Percentiles rank a stretch among this genome's conserved stretches.
These are phyloP conservation scores for Colletotrichum sp. DNA, from an alignment of 2,329 filamentous ascomycete genomes.

Conservation along the genomic window DNA sequence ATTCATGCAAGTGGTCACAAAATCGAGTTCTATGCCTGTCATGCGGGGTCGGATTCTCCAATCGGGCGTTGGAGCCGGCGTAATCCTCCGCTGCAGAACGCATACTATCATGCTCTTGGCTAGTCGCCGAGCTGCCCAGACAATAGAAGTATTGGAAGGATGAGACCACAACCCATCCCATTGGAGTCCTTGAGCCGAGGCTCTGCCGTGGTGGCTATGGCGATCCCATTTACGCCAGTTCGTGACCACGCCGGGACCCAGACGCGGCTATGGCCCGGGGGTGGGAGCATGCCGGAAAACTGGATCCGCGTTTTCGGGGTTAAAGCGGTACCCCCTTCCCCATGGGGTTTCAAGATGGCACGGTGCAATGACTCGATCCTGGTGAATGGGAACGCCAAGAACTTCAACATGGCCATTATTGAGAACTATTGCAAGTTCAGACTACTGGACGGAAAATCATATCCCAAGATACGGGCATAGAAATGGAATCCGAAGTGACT, in stretches of 20 bases:
- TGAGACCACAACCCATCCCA: not conserved
- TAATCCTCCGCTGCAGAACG: not conserved
- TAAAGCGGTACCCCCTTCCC: not conserved
- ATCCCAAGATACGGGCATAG: not conserved
- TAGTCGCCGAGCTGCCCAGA: not conserved
- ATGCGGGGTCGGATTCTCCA: not conserved
- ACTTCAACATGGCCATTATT: not conserved
- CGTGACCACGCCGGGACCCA: not conserved
- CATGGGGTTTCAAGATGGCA: not conserved
- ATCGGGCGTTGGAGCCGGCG: not conserved
- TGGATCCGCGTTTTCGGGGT: not conserved
- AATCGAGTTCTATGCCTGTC: not conserved
- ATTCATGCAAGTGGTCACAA: not conserved
- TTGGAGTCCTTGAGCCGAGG: not conserved
- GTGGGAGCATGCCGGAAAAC: not conserved
- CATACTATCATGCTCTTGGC: not conserved
- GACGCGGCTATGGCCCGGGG: not conserved
- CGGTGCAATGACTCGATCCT: not conserved
- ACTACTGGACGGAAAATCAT: not conserved
- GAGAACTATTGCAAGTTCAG: not conserved
- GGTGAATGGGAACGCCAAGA: not conserved
- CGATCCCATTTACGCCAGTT: not conserved
- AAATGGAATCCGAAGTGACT: not conserved
- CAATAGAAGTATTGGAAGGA: not conserved
- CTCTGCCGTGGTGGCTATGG: not conserved